Percentiles rank a stretch among this genome's conserved stretches.
Conservation (phyloP, 176 grass and related monocot species). For the Elaeis guineensis region DNA sequence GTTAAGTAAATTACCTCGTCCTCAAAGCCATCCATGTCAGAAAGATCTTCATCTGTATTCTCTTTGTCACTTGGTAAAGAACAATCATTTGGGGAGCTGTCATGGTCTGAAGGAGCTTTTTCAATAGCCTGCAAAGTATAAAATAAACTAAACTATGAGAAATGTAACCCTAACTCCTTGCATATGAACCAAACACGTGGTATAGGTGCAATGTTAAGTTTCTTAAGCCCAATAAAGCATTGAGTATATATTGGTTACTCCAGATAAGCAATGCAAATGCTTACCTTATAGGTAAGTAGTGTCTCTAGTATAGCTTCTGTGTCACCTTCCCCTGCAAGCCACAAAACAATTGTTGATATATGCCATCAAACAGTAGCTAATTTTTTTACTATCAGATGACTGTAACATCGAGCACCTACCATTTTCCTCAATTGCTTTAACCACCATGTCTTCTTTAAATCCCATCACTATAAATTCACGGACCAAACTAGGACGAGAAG, state of each 20-base stretch:
- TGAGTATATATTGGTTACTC: neutral
- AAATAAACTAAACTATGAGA: neutral
- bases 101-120: constrained; percentile 16
- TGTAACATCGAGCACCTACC: constrained; percentile 31
- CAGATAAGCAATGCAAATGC: neutral
- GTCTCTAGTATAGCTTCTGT: constrained; percentile 57
- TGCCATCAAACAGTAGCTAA: neutral
- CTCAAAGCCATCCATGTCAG: constrained; percentile 32
- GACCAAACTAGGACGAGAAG: constrained; percentile 22
- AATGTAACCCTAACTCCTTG: neutral
- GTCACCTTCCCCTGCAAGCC: constrained; percentile 42
- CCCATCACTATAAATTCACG: constrained; percentile 44
- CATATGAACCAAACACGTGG: neutral
- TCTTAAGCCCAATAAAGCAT: neutral
- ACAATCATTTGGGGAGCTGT: constrained; percentile 7
- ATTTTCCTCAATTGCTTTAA: constrained; percentile 36
- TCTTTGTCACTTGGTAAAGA: constrained; percentile 11
- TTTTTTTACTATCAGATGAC: neutral
- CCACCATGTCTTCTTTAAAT: constrained; percentile 37
- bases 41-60: constrained; percentile 24
- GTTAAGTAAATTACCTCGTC: constrained; percentile 42
- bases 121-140: constrained; percentile 47
- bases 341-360: neutral
- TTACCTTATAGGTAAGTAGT: constrained; percentile 69
- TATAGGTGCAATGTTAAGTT: neutral